Evolutionary conservation across 257 asterid genomes (phyloP).

Genomic region (Solanum chiquidenum): DNA sequence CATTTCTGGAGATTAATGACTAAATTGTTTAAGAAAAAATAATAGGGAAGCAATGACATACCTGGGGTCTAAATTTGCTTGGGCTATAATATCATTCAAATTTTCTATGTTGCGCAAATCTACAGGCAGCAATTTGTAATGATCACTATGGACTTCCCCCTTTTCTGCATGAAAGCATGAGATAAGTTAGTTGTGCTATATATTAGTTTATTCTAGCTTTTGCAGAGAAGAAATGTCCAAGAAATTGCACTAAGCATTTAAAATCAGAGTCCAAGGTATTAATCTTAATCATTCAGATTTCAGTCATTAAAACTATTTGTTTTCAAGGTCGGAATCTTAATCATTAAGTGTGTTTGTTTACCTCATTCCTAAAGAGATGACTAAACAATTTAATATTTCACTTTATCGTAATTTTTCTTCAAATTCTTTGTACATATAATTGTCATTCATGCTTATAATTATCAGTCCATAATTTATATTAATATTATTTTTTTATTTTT

Average conservation of each 20-base stretch:
- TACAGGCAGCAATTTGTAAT: constrained; percentile 89
- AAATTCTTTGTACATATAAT: neutral
- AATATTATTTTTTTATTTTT: neutral
- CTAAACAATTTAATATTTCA: neutral
- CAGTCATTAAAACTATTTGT: too few relatives aligned
- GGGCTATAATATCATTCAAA: constrained; percentile 53
- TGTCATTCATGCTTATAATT: neutral
- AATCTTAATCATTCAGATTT: too few relatives aligned
- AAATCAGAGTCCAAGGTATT: neutral
- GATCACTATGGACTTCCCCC: constrained; percentile 80
- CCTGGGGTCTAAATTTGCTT: constrained; percentile 88
- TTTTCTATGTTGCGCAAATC: constrained; percentile 69
- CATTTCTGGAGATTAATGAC: neutral
- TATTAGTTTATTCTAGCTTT: neutral
- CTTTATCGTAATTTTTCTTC: neutral
- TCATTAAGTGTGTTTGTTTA: neutral
- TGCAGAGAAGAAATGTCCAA: neutral
- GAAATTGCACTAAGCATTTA: neutral
- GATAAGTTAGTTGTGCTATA: neutral
- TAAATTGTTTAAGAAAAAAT: neutral
- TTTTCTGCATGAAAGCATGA: constrained; percentile 50
- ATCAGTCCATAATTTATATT: neutral
- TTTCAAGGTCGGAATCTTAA: neutral
- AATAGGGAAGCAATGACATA: constrained; percentile 2
- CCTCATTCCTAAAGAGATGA: neutral